Evolutionary conservation across 2,329 filamentous ascomycete genomes (phyloP).

Genomic region (Rachicladosporium sp.): DNA sequence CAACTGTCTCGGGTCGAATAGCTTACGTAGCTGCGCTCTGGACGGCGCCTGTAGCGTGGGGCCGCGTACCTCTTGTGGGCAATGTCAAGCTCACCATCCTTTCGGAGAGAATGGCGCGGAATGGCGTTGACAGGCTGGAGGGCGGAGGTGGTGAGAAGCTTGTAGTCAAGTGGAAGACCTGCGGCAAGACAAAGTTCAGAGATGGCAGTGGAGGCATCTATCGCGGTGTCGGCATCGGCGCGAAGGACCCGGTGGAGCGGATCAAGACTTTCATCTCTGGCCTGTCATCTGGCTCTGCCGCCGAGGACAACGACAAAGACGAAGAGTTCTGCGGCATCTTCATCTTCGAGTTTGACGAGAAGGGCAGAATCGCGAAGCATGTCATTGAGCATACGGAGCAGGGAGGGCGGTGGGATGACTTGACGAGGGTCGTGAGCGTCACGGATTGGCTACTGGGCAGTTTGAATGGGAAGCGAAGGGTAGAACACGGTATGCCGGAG

Average conservation of each 20-base stretch:
- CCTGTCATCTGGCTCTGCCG: slow-evolving; percentile 35
- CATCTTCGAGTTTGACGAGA: slow-evolving; percentile 85
- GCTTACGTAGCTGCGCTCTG: slow-evolving; percentile 88
- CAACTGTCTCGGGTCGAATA: slow-evolving; percentile 76
- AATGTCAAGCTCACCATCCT: slow-evolving; percentile 81
- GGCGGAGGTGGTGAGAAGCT: slow-evolving; percentile 56
- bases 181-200: slow-evolving; percentile 38
- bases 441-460: slow-evolving; percentile 91
- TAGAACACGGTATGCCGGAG: slow-evolving; percentile 28
- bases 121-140: slow-evolving; percentile 32
- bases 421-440: slow-evolving; percentile 73
- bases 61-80: slow-evolving; percentile 76
- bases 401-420: slow-evolving; percentile 69
- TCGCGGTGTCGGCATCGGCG: slow-evolving; percentile 21
- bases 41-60: slow-evolving; percentile 95
- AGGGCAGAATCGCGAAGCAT: slow-evolving; percentile 73
- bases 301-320: slow-evolving; percentile 9
- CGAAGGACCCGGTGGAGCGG: slow-evolving; percentile 40
- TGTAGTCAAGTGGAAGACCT: slow-evolving; percentile 80
- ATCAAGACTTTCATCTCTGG: slow-evolving; percentile 45
- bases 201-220: slow-evolving; percentile 34
- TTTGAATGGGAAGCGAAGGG: slow-evolving; percentile 41
- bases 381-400: slow-evolving; percentile 91
- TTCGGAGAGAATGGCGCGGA: slow-evolving; percentile 70
- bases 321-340: slow-evolving; percentile 85